A percentile compares a stretch with the other conserved stretches of the same genome.
phyloP scores from a whole-genome alignment of 164 flowering plant species.

The Dillenia turbinata region DNA sequence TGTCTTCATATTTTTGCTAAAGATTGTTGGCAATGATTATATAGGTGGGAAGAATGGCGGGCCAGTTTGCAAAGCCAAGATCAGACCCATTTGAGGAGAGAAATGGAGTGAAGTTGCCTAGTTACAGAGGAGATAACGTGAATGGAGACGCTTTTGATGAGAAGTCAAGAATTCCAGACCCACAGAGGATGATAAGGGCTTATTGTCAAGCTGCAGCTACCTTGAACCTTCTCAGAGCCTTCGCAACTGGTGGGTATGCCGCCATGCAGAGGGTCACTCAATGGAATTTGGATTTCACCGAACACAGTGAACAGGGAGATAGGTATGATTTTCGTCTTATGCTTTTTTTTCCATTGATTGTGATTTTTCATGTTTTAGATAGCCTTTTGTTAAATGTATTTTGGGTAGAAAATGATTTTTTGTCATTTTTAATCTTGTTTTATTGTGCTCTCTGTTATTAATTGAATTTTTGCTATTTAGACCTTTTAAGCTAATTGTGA shows the following conservation, averaged over 20 bases:
- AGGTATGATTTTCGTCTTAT: conserved; percentile 32
- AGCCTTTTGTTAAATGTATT: too few relatives aligned
- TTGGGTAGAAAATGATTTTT: too few relatives aligned
- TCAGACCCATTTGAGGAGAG: conserved; percentile 78
- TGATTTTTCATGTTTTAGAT: too few relatives aligned
- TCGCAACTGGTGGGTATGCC: conserved; percentile 95
- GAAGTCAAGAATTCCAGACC: conserved; percentile 78
- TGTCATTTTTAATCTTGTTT: neutral
- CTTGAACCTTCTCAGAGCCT: conserved; percentile 78
- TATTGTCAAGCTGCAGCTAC: conserved; percentile 88
- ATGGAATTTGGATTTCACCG: conserved; percentile 90
- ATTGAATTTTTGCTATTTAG: too few relatives aligned
- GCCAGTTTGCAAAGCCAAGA: conserved; percentile 95
- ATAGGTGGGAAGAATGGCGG: conserved; percentile 97
- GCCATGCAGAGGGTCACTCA: conserved; percentile 93
- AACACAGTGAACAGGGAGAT: conserved; percentile 91
- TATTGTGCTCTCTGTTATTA: too few relatives aligned
- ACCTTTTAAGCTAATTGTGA: too few relatives aligned
- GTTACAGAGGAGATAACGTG: conserved; percentile 88
- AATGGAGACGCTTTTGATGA: conserved; percentile 77
- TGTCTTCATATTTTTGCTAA: too few relatives aligned
- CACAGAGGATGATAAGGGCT: conserved; percentile 84
- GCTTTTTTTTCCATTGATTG: neutral
- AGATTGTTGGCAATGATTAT: neutral
- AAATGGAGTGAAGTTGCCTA: conserved; percentile 84